Base-by-base conservation (phyloP, 768 basidiomycete genomes). In the Dacryopinax primogenitus region DNA sequence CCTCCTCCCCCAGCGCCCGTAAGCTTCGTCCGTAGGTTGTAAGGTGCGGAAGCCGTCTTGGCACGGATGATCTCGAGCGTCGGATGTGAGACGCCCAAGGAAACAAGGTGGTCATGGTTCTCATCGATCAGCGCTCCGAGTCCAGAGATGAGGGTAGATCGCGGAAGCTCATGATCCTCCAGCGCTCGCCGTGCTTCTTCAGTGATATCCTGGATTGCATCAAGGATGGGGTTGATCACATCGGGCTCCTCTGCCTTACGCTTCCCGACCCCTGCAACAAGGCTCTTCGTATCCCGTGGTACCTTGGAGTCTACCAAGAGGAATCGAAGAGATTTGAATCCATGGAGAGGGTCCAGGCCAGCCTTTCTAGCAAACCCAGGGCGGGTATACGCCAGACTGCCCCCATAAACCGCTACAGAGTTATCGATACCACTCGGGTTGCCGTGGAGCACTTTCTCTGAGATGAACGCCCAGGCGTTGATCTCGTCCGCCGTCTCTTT, bases 1-100 rank as follows among this genome's bases (percentile, higher is more conserved):
- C 96, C 96, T 28, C 96, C 96, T 39, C 96, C 96, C 33, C 96
- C 96, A 7, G 96, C 95, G 41, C 96, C 96, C 6, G 96, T 99
- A 65, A 99, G 77, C 78, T 97, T 96, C n/a, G 92, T 93, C 70
- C 84, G 85, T 61, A 98, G 78, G 11, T 77, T 76, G 76, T 86
- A 88, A 7, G 86, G 86, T 67, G 77, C 72, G 11, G 80, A 79
- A 11, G 77, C 75, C 0, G 92, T 90, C 69, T 81, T 85, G n/a
- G 79, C 75, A 64, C 85, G 83, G 69, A 97, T 92, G 23, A 79
- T 76, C 75, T 99, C 96, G 65, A 99, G 76, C 1, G 86, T 77
- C 12, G 91, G 84, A 74, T 99, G 96, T 1, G 94, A 96, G 33
- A 98, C 96, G 13, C 87, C 91, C 32, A 99, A 83, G 33, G 84